Percentiles rank a stretch among this genome's conserved stretches.
Conservation (phyloP, 2,329 filamentous ascomycete species). For the Cryoendolithus antarcticus region DNA sequence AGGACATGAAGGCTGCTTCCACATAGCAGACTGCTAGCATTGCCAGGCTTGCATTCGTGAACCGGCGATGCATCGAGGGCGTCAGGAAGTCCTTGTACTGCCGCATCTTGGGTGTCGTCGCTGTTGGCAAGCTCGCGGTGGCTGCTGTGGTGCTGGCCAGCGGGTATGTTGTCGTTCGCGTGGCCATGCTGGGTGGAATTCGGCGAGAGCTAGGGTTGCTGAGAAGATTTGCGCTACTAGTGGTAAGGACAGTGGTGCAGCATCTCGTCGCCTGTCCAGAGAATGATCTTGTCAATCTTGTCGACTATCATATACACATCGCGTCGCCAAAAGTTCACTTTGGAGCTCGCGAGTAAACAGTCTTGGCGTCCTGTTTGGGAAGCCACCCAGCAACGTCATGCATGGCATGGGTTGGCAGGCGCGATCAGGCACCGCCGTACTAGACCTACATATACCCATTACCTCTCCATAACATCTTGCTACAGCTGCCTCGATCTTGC, state of each 20-base stretch:
- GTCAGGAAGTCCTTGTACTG: conserved; percentile 85
- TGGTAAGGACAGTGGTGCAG: background rate
- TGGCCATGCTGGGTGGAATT: conserved; percentile 3
- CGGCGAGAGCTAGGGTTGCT: background rate
- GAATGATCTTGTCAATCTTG: too few species aligned
- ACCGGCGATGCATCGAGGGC: conserved; percentile 74
- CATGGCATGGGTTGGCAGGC: too few species aligned
- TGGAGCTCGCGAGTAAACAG: too few species aligned
- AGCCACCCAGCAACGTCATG: too few species aligned
- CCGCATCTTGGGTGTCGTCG: conserved; percentile 22
- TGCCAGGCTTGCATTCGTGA: conserved; percentile 62
- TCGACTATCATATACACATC: too few species aligned
- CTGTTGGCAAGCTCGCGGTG: conserved; percentile 15
- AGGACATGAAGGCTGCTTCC: conserved; percentile 56
- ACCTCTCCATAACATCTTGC: too few species aligned
- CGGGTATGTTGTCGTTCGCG: conserved; percentile 3
- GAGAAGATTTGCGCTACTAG: background rate
- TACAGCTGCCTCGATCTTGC: too few species aligned
- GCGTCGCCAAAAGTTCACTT: too few species aligned
- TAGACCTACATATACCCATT: too few species aligned
- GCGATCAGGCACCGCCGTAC: too few species aligned
- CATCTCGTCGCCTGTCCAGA: too few species aligned
- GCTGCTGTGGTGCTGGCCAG: conserved; percentile 1
- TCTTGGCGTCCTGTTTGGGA: too few species aligned
- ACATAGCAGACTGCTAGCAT: conserved; percentile 61